phyloP scores from a whole-genome alignment of 2,329 filamentous ascomycete species.

The Chaetoscypha palmicola region DNA sequence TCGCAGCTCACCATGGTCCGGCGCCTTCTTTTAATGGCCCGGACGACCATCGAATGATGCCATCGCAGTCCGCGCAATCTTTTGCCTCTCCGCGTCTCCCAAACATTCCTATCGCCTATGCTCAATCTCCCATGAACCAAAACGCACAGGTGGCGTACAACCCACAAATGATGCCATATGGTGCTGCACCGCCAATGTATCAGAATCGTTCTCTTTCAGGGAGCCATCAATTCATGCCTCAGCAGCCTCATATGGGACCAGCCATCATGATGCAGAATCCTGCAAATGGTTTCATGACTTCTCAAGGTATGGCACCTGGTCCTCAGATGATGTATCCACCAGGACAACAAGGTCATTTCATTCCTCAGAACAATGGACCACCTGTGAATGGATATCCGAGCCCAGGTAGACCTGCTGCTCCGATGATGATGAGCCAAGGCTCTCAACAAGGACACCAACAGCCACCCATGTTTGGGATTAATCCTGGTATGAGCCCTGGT shows the following conservation, averaged over 20 bases:
- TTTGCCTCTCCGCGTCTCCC: conserved; percentile 78
- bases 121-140: conserved; percentile 60
- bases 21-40: conserved; percentile 62
- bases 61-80: conserved; percentile 73
- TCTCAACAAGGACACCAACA: conserved; percentile 80
- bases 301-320: conserved; percentile 62
- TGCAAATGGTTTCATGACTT: conserved; percentile 64
- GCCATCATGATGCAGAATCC: conserved; percentile 80
- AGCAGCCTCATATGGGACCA: conserved; percentile 64
- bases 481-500: conserved; percentile 65
- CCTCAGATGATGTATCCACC: conserved; percentile 83
- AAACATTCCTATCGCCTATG: conserved; percentile 64
- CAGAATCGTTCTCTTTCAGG: conserved; percentile 67
- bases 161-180: conserved; percentile 64
- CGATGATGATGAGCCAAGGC: conserved; percentile 91
- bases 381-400: conserved; percentile 81
- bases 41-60: conserved; percentile 82
- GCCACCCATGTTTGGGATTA: conserved; percentile 59
- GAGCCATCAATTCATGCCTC: conserved; percentile 64
- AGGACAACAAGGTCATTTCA: conserved; percentile 57
- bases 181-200: conserved; percentile 61
- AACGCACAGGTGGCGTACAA: conserved; percentile 64
- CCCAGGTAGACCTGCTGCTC: conserved; percentile 73
- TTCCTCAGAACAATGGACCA: conserved; percentile 48
- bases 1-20: conserved; percentile 64